Conservation (phyloP, 1,284 basidiomycete species). For the Cutaneotrichosporon dermatis region DNA sequence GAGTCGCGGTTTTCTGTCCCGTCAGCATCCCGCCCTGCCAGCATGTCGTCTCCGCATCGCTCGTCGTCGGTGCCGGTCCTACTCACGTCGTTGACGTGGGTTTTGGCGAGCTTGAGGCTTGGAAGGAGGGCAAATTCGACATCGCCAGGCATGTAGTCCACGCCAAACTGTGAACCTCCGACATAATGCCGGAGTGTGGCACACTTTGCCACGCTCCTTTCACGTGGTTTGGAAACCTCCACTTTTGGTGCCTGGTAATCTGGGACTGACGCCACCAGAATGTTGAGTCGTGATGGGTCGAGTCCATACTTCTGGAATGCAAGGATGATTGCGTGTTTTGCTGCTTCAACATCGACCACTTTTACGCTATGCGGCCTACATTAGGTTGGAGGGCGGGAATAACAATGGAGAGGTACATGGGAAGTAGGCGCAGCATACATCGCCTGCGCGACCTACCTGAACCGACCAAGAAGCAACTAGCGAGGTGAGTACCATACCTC, state of each 20-base stretch:
- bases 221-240: no score
- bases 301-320: no score
- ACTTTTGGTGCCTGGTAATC: no score
- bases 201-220: no score
- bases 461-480: constrained; percentile 18
- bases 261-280: no score
- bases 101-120: constrained; percentile 13
- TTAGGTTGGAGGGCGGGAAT: background rate
- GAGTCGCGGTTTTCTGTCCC: constrained; percentile 14
- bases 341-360: no score
- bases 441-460: constrained; percentile 27
- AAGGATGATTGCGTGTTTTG: no score
- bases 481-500: constrained; percentile 19
- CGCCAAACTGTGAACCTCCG: no score
- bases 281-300: no score
- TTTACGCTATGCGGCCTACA: background rate
- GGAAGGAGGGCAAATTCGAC: background rate
- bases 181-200: no score
- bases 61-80: background rate
- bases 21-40: background rate
- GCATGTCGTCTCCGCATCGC: background rate
- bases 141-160: no score
- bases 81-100: constrained; percentile 22
- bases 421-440: constrained; percentile 19
- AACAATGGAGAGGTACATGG: background rate